Percentiles rank a stretch among this genome's conserved stretches.
Evolutionary conservation across 2,329 filamentous ascomycete genomes (phyloP).

Genomic region (Alternaria infectoria): DNA sequence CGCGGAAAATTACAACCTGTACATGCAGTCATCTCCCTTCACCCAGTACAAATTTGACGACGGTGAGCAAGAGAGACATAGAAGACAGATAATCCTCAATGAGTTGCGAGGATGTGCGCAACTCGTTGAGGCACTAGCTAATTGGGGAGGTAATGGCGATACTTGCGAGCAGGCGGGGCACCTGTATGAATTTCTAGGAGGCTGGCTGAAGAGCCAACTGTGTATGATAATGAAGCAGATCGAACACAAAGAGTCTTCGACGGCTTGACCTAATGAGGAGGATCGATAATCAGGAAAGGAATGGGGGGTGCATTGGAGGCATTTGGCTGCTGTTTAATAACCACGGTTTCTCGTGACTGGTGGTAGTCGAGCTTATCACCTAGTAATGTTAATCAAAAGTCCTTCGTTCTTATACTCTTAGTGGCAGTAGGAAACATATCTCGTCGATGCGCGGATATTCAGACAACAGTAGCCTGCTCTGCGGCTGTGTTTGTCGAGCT

Average conservation of each 20-base stretch:
- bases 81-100: conserved; percentile 33
- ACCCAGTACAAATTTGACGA: conserved; percentile 37
- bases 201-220: conserved; percentile 42
- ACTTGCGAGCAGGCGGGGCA: conserved; percentile 33
- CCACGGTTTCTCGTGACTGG: neutral
- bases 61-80: conserved; percentile 32
- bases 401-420: rapidly evolving
- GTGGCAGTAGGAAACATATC: neutral
- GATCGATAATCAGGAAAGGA: neutral
- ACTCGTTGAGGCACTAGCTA: conserved; percentile 38
- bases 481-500: neutral
- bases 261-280: neutral
- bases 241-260: conserved; percentile 12
- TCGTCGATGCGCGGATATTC: neutral
- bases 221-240: conserved; percentile 37
- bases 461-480: neutral
- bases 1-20: conserved; percentile 26
- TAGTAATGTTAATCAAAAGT: neutral
- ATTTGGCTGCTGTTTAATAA: neutral
- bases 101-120: conserved; percentile 39
- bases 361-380: neutral
- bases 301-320: neutral
- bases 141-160: conserved; percentile 29
- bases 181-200: conserved; percentile 39
- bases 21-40: conserved; percentile 34